These are phyloP conservation scores for Candida ovalis DNA, from an alignment of 805 yeast genomes.

Conservation along the genomic window DNA sequence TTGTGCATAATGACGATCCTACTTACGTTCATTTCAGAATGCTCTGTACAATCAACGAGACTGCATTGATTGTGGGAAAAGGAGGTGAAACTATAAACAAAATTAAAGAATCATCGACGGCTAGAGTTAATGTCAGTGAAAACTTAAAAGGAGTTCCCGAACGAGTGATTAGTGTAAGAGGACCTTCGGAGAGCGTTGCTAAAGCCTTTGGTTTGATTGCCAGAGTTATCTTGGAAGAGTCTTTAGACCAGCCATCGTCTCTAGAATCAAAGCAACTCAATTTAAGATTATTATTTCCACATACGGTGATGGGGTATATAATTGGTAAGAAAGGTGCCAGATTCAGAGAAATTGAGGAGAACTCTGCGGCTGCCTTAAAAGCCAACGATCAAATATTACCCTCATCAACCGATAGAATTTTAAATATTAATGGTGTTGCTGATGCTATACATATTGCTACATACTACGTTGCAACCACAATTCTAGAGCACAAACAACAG, in stretches of 20 bases:
- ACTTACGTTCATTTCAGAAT: slow-evolving; percentile 66
- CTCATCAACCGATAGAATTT: slow-evolving; percentile 70
- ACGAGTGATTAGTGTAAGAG: slow-evolving; percentile 69
- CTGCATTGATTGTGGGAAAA: slow-evolving; percentile 71
- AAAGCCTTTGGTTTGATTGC: slow-evolving; percentile 75
- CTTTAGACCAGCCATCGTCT: slow-evolving; percentile 58
- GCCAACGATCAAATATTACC: slow-evolving; percentile 74
- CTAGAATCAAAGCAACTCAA: slow-evolving; percentile 50
- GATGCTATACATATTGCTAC: slow-evolving; percentile 85
- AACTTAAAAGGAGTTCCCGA: slow-evolving; percentile 69
- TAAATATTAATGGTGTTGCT: slow-evolving; percentile 72
- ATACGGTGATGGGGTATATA: slow-evolving; percentile 73
- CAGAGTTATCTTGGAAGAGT: slow-evolving; percentile 63
- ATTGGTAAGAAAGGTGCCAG: slow-evolving; percentile 75
- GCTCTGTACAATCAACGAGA: slow-evolving; percentile 73
- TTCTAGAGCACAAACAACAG: slow-evolving; percentile 56
- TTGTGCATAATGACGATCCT: slow-evolving; percentile 42
- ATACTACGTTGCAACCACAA: slow-evolving; percentile 67
- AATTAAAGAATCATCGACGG: slow-evolving; percentile 58
- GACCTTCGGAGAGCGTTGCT: slow-evolving; percentile 74
- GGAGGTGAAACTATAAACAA: slow-evolving; percentile 72
- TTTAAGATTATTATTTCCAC: slow-evolving; percentile 66
- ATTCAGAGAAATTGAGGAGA: slow-evolving; percentile 77
- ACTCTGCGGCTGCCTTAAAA: slow-evolving; percentile 69
- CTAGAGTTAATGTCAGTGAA: slow-evolving; percentile 68